Conservation (phyloP, 225 moss, liverwort and hornwort species). For the Polytrichum formosum region DNA sequence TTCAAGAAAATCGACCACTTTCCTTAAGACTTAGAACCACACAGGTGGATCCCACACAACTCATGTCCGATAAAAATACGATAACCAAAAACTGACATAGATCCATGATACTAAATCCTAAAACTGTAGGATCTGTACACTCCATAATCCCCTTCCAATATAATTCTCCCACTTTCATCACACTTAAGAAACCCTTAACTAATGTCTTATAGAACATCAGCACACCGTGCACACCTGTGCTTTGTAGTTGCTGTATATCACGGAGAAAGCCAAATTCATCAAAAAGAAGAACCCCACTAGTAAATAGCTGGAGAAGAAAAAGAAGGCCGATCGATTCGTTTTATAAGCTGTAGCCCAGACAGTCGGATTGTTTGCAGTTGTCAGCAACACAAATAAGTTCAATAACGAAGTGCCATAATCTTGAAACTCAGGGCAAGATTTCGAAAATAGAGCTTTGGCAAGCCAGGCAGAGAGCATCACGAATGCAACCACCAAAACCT, state of each 20-base stretch:
- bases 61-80: not conserved
- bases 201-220: not conserved
- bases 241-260: slow-evolving; percentile 75
- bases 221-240: slow-evolving; percentile 43
- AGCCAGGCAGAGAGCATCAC: slow-evolving; percentile 76
- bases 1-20: too few species aligned
- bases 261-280: slow-evolving; percentile 62
- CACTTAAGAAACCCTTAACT: too few species aligned
- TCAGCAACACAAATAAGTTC: slow-evolving; percentile 66
- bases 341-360: slow-evolving; percentile 69
- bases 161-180: too few species aligned
- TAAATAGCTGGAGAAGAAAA: slow-evolving; percentile 75
- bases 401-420: slow-evolving; percentile 61
- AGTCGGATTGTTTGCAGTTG: slow-evolving; percentile 79
- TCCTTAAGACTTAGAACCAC: too few species aligned
- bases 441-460: slow-evolving; percentile 58
- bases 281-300: slow-evolving; percentile 72
- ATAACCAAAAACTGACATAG: too few species aligned
- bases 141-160: too few species aligned
- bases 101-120: too few species aligned
- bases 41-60: not conserved
- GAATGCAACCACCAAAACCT: slow-evolving; percentile 61
- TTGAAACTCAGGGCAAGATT: slow-evolving; percentile 42
- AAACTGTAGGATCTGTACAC: too few species aligned
- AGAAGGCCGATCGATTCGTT: slow-evolving; percentile 49